Percentiles rank a stretch among this genome's conserved stretches.
These are phyloP conservation scores for Aspergillus japonicus DNA, from an alignment of 2,329 filamentous ascomycete genomes.

Conservation along the genomic window DNA sequence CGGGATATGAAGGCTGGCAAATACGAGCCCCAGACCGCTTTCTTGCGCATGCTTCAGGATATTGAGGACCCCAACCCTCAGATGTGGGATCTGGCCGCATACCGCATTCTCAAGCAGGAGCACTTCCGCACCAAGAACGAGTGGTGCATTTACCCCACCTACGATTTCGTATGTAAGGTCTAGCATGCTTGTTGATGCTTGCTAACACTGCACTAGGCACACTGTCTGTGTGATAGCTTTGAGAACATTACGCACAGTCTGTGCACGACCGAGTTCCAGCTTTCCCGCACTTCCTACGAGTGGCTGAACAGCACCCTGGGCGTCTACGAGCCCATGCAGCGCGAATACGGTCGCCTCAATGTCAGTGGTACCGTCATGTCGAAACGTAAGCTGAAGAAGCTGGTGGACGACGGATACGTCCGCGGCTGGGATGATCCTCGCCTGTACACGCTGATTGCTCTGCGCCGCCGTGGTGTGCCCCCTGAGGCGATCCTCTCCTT, in stretches of 20 bases:
- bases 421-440: conserved; percentile 89
- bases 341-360: conserved; percentile 76
- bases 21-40: conserved; percentile 80
- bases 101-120: conserved; percentile 68
- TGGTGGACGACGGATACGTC: conserved; percentile 76
- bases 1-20: conserved; percentile 87
- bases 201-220: conserved; percentile 13
- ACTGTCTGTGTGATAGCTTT: conserved; percentile 84
- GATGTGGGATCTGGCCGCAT: conserved; percentile 95
- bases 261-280: conserved; percentile 89
- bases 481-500: conserved; percentile 87
- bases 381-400: conserved; percentile 77
- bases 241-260: conserved; percentile 89
- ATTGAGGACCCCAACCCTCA: conserved; percentile 76
- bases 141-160: conserved; percentile 94
- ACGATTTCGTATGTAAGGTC: conserved; percentile 55
- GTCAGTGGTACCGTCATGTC: conserved; percentile 82
- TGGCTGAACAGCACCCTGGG: conserved; percentile 80
- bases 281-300: conserved; percentile 83
- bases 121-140: conserved; percentile 66
- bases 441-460: conserved; percentile 80
- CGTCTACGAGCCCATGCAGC: conserved; percentile 89
- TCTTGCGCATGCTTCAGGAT: conserved; percentile 90
- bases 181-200: background rate
- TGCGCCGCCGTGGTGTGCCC: conserved; percentile 81